A percentile compares a stretch with the other conserved stretches of the same genome.
Evolutionary conservation across 176 grass and related monocot species (phyloP).

Genomic region (Cenchrus purpureus): DNA sequence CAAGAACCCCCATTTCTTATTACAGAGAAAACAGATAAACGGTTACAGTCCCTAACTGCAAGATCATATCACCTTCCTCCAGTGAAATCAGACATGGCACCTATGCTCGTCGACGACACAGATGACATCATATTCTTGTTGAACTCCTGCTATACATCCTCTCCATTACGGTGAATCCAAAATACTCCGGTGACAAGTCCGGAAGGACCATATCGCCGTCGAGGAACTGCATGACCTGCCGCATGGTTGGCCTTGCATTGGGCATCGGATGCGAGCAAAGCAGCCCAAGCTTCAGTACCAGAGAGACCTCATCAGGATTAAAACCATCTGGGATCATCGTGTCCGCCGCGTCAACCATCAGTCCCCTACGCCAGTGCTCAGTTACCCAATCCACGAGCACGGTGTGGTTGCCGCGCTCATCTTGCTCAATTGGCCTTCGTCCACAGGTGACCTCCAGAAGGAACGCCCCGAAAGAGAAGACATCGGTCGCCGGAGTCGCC

Average conservation of each 20-base stretch:
- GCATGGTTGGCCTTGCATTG: constrained; percentile 47
- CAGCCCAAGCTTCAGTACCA: constrained; percentile 45
- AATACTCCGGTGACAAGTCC: constrained; percentile 31
- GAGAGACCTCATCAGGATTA: constrained; percentile 18
- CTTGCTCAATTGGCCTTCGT: constrained; percentile 35
- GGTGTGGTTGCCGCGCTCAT: not conserved
- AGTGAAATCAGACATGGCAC: constrained; percentile 27
- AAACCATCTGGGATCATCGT: constrained; percentile 2
- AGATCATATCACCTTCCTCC: constrained; percentile 37
- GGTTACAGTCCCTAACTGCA: not conserved
- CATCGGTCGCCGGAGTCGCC: constrained; percentile 40
- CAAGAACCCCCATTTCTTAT: not conserved
- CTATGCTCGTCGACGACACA: constrained; percentile 1
- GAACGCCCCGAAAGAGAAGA: constrained; percentile 48
- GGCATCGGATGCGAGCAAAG: constrained; percentile 54
- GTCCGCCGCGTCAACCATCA: constrained; percentile 9
- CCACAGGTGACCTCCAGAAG: constrained; percentile 44
- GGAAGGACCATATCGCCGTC: constrained; percentile 38
- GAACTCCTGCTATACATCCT: constrained; percentile 14
- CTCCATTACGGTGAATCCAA: constrained; percentile 28
- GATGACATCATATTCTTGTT: not conserved
- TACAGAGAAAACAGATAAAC: not conserved
- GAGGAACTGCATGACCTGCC: constrained; percentile 50
- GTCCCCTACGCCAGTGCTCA: not conserved
- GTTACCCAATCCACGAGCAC: constrained; percentile 45